These are phyloP conservation scores for Xylaria sp. DNA, from an alignment of 2,329 filamentous ascomycete species.

Conservation along the genomic window DNA sequence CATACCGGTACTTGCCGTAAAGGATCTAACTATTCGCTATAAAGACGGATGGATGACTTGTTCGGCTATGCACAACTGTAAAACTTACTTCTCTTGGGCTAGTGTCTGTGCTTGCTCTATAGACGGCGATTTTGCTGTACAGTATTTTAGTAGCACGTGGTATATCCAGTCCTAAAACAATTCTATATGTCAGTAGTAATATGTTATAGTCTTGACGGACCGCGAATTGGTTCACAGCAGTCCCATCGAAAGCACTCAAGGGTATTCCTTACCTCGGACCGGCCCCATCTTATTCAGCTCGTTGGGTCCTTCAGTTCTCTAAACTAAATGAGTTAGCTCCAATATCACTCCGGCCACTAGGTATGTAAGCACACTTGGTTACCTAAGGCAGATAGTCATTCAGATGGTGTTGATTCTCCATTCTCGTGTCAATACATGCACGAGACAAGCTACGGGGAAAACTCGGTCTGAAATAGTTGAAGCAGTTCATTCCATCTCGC, in stretches of 20 bases:
- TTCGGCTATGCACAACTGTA: constrained; percentile 6
- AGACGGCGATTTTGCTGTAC: neutral
- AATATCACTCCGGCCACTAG: constrained; percentile 9
- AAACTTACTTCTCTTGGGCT: neutral
- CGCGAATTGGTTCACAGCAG: neutral
- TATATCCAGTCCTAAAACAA: neutral
- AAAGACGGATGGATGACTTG: neutral
- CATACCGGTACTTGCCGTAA: constrained; percentile 13
- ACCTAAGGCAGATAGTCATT: neutral
- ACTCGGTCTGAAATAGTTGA: constrained; percentile 3
- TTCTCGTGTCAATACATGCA: constrained; percentile 11
- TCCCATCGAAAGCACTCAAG: constrained; percentile 3
- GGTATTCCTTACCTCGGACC: constrained; percentile 15
- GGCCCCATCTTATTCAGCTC: constrained; percentile 20
- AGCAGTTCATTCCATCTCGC: constrained; percentile 1
- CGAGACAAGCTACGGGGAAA: constrained; percentile 18
- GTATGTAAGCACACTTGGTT: neutral
- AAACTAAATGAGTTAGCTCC: constrained; percentile 14
- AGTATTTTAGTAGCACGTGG: neutral
- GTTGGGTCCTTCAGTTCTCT: constrained; percentile 9
- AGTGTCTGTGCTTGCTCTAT: neutral
- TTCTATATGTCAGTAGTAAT: neutral
- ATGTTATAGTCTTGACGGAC: neutral
- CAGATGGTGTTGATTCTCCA: constrained; percentile 12
- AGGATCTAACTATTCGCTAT: neutral